These are phyloP conservation scores for Chlorella sp. DNA, from an alignment of 139 green algal genomes.

Conservation along the genomic window DNA sequence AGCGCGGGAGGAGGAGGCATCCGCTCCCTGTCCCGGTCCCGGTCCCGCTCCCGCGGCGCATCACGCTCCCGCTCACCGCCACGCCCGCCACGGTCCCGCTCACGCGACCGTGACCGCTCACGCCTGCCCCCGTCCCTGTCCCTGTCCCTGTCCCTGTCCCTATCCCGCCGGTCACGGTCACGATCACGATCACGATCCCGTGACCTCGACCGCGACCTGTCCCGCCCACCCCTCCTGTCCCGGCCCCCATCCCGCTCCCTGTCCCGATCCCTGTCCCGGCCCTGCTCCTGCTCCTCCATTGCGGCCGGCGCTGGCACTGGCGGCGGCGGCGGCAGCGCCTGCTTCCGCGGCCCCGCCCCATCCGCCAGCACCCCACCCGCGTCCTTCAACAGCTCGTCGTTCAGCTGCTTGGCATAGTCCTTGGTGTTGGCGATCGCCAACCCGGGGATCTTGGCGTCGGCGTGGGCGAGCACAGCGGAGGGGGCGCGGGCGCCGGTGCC, in stretches of 20 bases:
- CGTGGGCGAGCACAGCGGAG: constrained; percentile 6
- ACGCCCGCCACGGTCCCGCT: constrained; percentile 4
- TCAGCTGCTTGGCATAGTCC: constrained; percentile 63
- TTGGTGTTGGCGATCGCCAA: constrained; percentile 66
- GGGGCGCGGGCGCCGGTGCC: background rate
- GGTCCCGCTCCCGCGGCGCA: background rate
- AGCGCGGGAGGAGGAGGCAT: constrained; percentile 20
- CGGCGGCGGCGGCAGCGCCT: background rate
- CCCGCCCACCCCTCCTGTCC: constrained; percentile 12
- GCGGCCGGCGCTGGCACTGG: background rate
- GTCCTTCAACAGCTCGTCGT: constrained; percentile 57
- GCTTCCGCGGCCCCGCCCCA: background rate
- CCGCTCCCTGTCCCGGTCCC: constrained; percentile 10
- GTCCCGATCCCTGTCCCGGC: constrained; percentile 16
- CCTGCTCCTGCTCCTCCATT: constrained; percentile 11
- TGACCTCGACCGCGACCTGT: constrained; percentile 6
- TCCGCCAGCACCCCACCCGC: constrained; percentile 5
- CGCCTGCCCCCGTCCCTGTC: background rate
- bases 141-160: constrained; percentile 5
- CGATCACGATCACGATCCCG: constrained; percentile 8
- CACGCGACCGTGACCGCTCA: background rate
- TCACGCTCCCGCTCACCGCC: constrained; percentile 6
- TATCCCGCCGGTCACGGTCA: background rate
- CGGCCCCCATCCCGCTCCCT: constrained; percentile 11
- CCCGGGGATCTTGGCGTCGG: constrained; percentile 41